Conservation (phyloP, 2,329 filamentous ascomycete species). For the Epichloe sylvatica region DNA sequence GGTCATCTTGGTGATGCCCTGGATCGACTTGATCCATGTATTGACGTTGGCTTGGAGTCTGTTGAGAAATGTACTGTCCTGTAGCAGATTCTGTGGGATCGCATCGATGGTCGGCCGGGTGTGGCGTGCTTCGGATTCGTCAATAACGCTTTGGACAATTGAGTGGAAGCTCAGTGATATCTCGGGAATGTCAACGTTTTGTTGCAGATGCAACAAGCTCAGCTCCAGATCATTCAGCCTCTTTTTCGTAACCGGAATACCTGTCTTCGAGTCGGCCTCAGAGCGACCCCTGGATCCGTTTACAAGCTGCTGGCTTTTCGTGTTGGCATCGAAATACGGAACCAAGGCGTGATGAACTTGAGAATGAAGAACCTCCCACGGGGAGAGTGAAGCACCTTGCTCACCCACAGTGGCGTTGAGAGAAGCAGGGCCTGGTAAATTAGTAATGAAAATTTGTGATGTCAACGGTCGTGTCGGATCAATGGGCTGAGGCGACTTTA, state of each 20-base stretch:
- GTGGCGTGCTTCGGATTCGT: conserved; percentile 56
- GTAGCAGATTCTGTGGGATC: conserved; percentile 60
- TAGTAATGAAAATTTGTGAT: conserved; percentile 84
- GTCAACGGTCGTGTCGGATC: conserved; percentile 70
- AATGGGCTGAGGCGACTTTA: conserved; percentile 81
- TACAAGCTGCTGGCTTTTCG: conserved; percentile 59
- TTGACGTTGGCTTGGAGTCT: conserved; percentile 88
- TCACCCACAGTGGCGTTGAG: conserved; percentile 52
- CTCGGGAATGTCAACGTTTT: conserved; percentile 96
- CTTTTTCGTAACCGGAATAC: conserved; percentile 95
- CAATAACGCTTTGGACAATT: conserved; percentile 71
- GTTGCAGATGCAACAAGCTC: conserved; percentile 79
- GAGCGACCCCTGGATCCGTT: conserved; percentile 56
- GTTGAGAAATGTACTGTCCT: conserved; percentile 86
- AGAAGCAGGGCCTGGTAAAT: conserved; percentile 69
- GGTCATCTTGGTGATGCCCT: conserved; percentile 87
- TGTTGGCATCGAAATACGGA: conserved; percentile 95
- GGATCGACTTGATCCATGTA: conserved; percentile 97
- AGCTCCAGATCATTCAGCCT: conserved; percentile 88
- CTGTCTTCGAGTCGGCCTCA: conserved; percentile 83
- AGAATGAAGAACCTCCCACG: conserved; percentile 85
- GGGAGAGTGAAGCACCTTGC: conserved; percentile 60
- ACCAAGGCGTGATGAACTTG: conserved; percentile 82
- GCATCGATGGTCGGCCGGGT: conserved; percentile 62
- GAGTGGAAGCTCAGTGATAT: conserved; percentile 78